Conservation (phyloP, 169 alveolate species). For the Besnoitia besnoiti region DNA sequence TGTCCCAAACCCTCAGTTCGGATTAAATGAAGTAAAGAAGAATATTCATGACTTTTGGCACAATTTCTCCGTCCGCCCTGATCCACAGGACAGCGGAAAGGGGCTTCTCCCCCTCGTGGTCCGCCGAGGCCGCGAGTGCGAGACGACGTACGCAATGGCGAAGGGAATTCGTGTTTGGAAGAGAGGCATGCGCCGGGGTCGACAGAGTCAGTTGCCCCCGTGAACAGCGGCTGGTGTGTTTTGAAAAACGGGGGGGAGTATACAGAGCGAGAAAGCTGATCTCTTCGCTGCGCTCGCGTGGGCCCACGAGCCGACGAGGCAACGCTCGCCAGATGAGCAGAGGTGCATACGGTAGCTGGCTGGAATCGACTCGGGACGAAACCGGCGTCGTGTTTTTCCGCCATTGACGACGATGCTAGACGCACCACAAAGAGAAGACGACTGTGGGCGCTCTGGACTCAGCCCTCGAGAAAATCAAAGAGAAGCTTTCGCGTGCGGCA, state of each 20-base stretch:
- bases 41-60: too few species aligned
- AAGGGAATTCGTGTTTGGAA: not conserved
- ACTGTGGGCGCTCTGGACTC: not conserved
- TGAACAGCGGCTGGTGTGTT: not conserved
- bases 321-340: not conserved
- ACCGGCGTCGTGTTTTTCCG: not conserved
- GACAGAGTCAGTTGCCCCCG: not conserved
- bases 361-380: not conserved
- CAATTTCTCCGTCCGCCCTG: not conserved
- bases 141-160: not conserved
- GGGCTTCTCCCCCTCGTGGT: not conserved
- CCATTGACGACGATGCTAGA: not conserved
- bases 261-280: not conserved
- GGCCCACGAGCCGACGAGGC: not conserved
- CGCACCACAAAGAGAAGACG: not conserved
- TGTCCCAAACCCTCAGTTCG: too few species aligned
- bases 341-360: not conserved
- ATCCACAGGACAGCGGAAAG: not conserved
- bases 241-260: not conserved
- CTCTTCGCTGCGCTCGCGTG: not conserved
- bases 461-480: not conserved
- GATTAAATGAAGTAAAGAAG: too few species aligned
- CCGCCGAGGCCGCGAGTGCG: not conserved
- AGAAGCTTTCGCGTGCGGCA: not conserved
- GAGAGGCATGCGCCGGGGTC: not conserved